These are phyloP conservation scores for Dendryphion nanum DNA, from an alignment of 2,329 filamentous ascomycete genomes.

Conservation along the genomic window DNA sequence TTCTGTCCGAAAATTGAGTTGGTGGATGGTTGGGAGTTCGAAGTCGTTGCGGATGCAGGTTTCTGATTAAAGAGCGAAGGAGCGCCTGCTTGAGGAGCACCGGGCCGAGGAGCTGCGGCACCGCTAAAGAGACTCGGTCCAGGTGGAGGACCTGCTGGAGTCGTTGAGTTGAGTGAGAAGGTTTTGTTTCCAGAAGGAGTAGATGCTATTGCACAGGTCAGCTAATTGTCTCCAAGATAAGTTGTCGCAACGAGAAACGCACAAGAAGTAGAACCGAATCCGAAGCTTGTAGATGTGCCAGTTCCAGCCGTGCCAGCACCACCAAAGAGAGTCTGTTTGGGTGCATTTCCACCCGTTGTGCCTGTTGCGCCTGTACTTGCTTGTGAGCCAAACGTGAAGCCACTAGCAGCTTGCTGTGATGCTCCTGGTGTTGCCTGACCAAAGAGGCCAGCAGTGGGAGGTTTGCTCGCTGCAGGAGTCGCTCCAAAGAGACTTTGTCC, in stretches of 20 bases:
- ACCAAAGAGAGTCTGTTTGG: slow-evolving; percentile 24
- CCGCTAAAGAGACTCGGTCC: slow-evolving; percentile 28
- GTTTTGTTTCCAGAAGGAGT: slow-evolving; percentile 38
- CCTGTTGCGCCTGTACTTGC: slow-evolving; percentile 16
- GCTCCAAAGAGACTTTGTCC: slow-evolving; percentile 25
- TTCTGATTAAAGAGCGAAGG: slow-evolving; percentile 24
- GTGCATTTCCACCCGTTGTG: slow-evolving; percentile 7
- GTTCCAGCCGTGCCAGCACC: slow-evolving; percentile 11
- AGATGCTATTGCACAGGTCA: slow-evolving; percentile 24
- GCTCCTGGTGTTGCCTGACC: slow-evolving; percentile 25
- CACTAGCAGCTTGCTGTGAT: slow-evolving; percentile 9
- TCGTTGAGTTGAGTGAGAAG: slow-evolving; percentile 37
- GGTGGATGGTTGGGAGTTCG: slow-evolving; percentile 17
- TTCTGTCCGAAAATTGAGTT: not conserved
- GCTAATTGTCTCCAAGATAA: too few species aligned
- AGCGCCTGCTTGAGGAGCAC: slow-evolving; percentile 11
- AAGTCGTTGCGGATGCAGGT: slow-evolving; percentile 22
- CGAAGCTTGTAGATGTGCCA: slow-evolving; percentile 12
- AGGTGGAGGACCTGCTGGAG: slow-evolving; percentile 38
- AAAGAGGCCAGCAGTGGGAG: slow-evolving; percentile 28
- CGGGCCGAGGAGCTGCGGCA: slow-evolving; percentile 12
- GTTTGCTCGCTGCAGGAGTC: slow-evolving; percentile 28
- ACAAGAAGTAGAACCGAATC: too few species aligned
- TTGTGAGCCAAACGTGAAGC: not conserved
- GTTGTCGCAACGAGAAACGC: too few species aligned